Base-by-base conservation (phyloP, 371 early-diverging fungal genomes). In the Mucor saturninus region DNA sequence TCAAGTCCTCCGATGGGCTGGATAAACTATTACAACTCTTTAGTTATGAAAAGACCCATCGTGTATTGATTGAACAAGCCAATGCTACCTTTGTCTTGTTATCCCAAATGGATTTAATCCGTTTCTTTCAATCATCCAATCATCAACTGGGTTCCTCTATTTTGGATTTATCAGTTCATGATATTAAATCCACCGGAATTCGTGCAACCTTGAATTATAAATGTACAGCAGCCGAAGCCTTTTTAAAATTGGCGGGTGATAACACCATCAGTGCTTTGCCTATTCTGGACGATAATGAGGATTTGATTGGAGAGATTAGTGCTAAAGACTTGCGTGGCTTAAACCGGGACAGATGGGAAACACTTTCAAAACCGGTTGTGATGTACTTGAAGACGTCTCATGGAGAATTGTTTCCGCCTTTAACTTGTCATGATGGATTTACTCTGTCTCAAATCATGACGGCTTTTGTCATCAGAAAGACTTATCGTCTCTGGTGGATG, bases 271-370 rank as follows among this genome's bases (percentile, higher is more conserved):
- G 76, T 58, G 83, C 83, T 6, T 74, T 86, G 4, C 83, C 84
- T 26, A 70, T 88, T 45, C 72, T 85, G 5, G 81, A 84, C 53
- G 74, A 80, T 59, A 79, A 78, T 2, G 50, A 38, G 26, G 68
- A 64, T 2, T 57, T 88, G 39, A 79, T 88, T 5, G 78, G 81
- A 5, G 87, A 85, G 48, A 71, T 88, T 38, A 86, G 86, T 32
- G 82, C 89, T 2, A 78, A 78, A n/a, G 86, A 88, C 67, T 58
- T 88, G 32, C 74, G 89, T 7, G 89, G 89, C 1, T 61, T 88
- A 39, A 88, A 86, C 59, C 72, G 77, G 52, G 69, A 73, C 14
- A 72, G 89, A 13, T 68, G 81, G 53, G 71, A 73, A 28, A 72
- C 73, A 42, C 56, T 88, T 28, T 73, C 70, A 32, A 78, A 74